Evolutionary conservation across 2,329 filamentous ascomycete species (phyloP).

Genomic region (Lecanicillium sp.): DNA sequence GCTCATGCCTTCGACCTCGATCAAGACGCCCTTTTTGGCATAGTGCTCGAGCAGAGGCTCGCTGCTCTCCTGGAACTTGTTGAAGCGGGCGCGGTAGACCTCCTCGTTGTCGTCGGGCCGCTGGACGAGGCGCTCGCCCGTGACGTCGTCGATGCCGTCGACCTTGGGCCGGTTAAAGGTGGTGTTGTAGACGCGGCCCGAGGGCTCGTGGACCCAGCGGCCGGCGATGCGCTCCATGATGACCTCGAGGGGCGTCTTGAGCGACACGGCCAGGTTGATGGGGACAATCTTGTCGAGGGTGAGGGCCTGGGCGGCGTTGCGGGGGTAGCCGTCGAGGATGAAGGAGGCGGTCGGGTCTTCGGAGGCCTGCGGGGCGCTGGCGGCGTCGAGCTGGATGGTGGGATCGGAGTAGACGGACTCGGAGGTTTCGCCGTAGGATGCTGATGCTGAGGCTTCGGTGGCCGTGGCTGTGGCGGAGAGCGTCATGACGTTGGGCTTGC

Average conservation of each 20-base stretch:
- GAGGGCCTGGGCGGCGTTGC: constrained; percentile 72
- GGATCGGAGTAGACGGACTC: constrained; percentile 26
- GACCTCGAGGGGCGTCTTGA: constrained; percentile 78
- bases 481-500: constrained; percentile 41
- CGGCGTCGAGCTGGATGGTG: constrained; percentile 28
- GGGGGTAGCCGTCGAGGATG: constrained; percentile 92
- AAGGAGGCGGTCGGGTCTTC: constrained; percentile 78
- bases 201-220: constrained; percentile 88
- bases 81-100: constrained; percentile 72
- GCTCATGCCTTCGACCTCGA: constrained; percentile 79
- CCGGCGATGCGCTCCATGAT: constrained; percentile 86
- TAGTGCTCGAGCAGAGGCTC: constrained; percentile 84
- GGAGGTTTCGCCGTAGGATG: constrained; percentile 23
- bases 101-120: constrained; percentile 80
- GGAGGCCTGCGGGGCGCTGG: constrained; percentile 38
- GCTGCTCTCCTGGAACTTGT: constrained; percentile 82
- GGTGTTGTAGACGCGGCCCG: constrained; percentile 91
- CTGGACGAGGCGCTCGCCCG: constrained; percentile 77
- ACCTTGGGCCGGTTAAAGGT: constrained; percentile 82
- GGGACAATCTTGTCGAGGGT: constrained; percentile 75
- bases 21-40: constrained; percentile 71
- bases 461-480: constrained; percentile 36
- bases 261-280: constrained; percentile 88
- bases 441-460: constrained; percentile 28
- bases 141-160: constrained; percentile 77